A percentile compares a stretch with the other conserved stretches of the same genome.
phyloP scores from a whole-genome alignment of 2,329 filamentous ascomycete genomes.

The Neofusicoccum sp. region DNA sequence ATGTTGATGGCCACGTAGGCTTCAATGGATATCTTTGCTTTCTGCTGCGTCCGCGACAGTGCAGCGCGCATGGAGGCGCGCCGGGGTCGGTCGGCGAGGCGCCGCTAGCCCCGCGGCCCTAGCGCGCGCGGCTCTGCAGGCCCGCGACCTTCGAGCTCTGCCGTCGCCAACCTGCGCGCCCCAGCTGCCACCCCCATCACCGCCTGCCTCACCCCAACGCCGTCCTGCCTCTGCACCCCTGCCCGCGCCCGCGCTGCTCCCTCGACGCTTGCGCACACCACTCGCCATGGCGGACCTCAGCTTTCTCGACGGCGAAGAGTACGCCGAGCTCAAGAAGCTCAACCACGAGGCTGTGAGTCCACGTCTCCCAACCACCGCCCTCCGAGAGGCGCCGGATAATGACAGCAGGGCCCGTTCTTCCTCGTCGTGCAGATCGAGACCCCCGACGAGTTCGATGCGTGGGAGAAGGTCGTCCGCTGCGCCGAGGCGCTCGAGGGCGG shows the following conservation, averaged over 20 bases:
- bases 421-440: slow-evolving; percentile 56
- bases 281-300: slow-evolving; percentile 18
- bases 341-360: slow-evolving; percentile 71
- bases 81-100: background rate
- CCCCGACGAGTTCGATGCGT: slow-evolving; percentile 87
- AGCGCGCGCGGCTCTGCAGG: background rate
- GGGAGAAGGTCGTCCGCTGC: slow-evolving; percentile 86
- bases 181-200: background rate
- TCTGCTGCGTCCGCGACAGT: background rate
- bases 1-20: slow-evolving; percentile 4
- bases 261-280: background rate
- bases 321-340: slow-evolving; percentile 75
- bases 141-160: background rate
- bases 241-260: background rate
- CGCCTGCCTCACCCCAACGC: background rate
- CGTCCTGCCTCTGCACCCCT: background rate
- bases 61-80: background rate
- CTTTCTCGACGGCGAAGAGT: slow-evolving; percentile 77
- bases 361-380: background rate
- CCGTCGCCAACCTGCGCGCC: background rate
- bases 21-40: slow-evolving; percentile 12
- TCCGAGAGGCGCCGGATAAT: background rate
- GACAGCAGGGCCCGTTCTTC: background rate
- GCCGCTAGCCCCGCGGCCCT: background rate
- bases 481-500: slow-evolving; percentile 87